Conservation (phyloP, 164 flowering plant genomes). For the Protea cynaroides region DNA sequence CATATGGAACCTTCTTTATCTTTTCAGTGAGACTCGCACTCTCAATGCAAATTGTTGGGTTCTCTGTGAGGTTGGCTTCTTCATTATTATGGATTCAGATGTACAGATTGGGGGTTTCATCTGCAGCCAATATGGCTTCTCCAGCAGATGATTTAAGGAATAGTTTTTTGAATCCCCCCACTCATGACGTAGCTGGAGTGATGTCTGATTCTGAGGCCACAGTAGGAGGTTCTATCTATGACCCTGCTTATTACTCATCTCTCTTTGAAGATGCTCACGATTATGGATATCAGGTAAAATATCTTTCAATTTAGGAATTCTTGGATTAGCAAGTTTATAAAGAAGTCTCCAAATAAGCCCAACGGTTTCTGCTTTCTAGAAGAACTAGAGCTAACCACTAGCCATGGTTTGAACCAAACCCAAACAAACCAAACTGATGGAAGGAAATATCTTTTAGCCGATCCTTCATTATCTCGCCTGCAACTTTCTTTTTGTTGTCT, state of each 20-base stretch:
- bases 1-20: constrained; percentile 34
- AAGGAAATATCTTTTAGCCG: too few relatives aligned
- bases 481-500: too few relatives aligned
- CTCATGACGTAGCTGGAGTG: constrained; percentile 21
- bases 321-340: too few relatives aligned
- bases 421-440: too few relatives aligned
- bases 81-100: constrained; percentile 89
- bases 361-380: too few relatives aligned
- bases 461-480: too few relatives aligned
- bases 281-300: constrained; percentile 37
- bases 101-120: constrained; percentile 75
- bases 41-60: constrained; percentile 71
- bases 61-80: constrained; percentile 59
- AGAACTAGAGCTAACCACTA: too few relatives aligned
- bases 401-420: too few relatives aligned
- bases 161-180: constrained; percentile 67
- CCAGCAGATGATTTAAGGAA: constrained; percentile 58
- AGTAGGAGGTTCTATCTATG: constrained; percentile 75
- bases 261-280: constrained; percentile 65
- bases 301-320: constrained; percentile 1
- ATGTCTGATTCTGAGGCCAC: constrained; percentile 49
- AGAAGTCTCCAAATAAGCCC: too few relatives aligned
- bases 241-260: constrained; percentile 84
- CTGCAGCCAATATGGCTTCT: constrained; percentile 31
- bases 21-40: constrained; percentile 69